Percentiles rank a stretch among this genome's conserved stretches.
Conservation (phyloP, 2,329 filamentous ascomycete species). For the Colletotrichum zoysiae region DNA sequence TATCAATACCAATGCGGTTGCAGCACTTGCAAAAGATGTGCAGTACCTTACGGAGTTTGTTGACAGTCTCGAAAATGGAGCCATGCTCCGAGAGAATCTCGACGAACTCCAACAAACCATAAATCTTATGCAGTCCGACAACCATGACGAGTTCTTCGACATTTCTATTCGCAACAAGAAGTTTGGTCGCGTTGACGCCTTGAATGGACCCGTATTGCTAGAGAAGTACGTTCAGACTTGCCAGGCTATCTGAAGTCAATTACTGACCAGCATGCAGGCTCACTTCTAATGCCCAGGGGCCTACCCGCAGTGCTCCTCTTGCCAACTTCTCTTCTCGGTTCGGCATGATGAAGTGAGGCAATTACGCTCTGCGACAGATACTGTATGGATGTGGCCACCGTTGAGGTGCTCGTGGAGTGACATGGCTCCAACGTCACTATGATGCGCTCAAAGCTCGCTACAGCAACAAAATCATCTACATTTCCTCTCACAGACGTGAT, state of each 20-base stretch:
- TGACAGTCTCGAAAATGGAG: constrained; percentile 82
- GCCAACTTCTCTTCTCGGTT: constrained; percentile 82
- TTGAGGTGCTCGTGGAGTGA: not conserved
- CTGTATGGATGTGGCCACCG: not conserved
- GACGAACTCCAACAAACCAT: constrained; percentile 96
- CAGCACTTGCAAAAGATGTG: constrained; percentile 85
- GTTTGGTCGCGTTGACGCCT: constrained; percentile 90
- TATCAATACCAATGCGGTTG: constrained; percentile 89
- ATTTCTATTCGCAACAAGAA: constrained; percentile 90
- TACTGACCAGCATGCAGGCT: constrained; percentile 62
- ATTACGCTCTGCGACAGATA: not conserved
- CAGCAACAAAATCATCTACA: constrained; percentile 22
- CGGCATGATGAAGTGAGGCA: constrained; percentile 67
- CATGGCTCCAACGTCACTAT: not conserved
- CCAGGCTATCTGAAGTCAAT: not conserved
- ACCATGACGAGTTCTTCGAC: constrained; percentile 97
- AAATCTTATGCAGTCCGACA: constrained; percentile 86
- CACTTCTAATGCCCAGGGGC: constrained; percentile 71
- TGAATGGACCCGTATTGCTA: constrained; percentile 89
- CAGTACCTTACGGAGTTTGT: constrained; percentile 89
- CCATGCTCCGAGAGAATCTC: constrained; percentile 88
- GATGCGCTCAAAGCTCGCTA: not conserved
- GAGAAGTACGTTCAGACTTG: constrained; percentile 77
- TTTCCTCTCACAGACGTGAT: constrained; percentile 14
- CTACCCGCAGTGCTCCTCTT: constrained; percentile 73